Evolutionary conservation across 2,329 filamentous ascomycete species (phyloP), one percentile per base, ranked within the genome.

Genomic region (Neospermospora avenae): DNA sequence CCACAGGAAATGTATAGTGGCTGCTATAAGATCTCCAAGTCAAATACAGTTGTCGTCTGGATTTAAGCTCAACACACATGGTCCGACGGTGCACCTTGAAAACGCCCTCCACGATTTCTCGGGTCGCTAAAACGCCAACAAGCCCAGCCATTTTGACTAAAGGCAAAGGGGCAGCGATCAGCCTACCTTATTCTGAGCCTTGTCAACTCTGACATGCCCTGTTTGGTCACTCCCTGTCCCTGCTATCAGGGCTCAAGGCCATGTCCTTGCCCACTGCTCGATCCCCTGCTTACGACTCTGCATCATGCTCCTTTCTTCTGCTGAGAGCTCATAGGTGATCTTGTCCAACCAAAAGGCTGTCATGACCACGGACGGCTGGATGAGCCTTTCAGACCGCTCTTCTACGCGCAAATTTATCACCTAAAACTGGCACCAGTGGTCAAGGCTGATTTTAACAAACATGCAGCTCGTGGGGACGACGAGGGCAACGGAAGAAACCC

Each of bases 101-200:
- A 51, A 51, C 48, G 48, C 48, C 48, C 48, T 51, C 31, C 48
- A 34, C 28, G 48, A 37, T 51, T 37, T 34, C 48, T 24, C 28
- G 48, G 48, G 48, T 51, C 48, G n/a, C 48, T 51, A 51, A 51
- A 51, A 51, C 48, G 48, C 48, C 48, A 37, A 18, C 28, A 51
- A 51, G 31, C 48, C 48, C 48, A 51, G n/a, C 48, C 31, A 37
- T 35, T 18, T 35, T 51, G 28, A 51, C 48, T 51, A 51, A 51
- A 51, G 48, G 6, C 31, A 63, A 65, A 39, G 35, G 16, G 59
- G 63, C 44, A 62, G 42, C 54, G 65, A 67, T 67, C 61, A 62
- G 41, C 65, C 52, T 63, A 65, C 63, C 64, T 66, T 66, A 66
- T 65, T 62, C 64, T 45, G 42, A 46, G 54, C 57, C 58, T 56